phyloP scores from a whole-genome alignment of 768 basidiomycete species.

The Pulveroboletus sp. region DNA sequence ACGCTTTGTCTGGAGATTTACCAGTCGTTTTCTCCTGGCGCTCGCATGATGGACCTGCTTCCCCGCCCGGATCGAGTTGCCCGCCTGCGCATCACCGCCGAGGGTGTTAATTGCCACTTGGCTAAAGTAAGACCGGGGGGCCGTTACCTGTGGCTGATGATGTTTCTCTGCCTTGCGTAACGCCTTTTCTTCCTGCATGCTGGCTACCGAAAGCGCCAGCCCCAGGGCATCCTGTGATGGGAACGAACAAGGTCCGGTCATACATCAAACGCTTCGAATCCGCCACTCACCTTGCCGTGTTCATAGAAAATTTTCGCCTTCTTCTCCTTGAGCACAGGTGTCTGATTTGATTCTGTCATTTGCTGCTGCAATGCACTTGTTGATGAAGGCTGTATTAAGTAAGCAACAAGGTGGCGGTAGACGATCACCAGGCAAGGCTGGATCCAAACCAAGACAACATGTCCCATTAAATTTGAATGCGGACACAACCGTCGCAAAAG shows the following conservation, averaged over 20 bases:
- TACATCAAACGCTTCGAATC: slow-evolving; percentile 12
- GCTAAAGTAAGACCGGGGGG: slow-evolving; percentile 6
- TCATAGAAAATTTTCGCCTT: slow-evolving; percentile 29
- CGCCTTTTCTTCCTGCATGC: slow-evolving; percentile 43
- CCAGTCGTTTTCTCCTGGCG: slow-evolving; percentile 38
- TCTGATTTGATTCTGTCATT: slow-evolving; percentile 29
- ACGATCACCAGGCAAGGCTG: slow-evolving; percentile 22
- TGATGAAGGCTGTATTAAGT: slow-evolving; percentile 15
- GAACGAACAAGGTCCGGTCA: slow-evolving; percentile 18
- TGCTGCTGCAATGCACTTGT: slow-evolving; percentile 7
- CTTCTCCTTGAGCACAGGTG: slow-evolving; percentile 23
- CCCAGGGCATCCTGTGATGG: slow-evolving; percentile 42
- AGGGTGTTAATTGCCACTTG: slow-evolving; percentile 18
- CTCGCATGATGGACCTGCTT: slow-evolving; percentile 24
- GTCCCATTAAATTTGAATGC: slow-evolving; percentile 8
- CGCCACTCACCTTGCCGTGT: slow-evolving; percentile 30
- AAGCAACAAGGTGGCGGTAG: slow-evolving; percentile 10
- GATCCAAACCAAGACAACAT: slow-evolving; percentile 12
- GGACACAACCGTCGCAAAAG: slow-evolving; percentile 5
- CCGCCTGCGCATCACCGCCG: slow-evolving; percentile 20
- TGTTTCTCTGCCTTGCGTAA: slow-evolving; percentile 39
- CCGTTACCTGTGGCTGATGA: slow-evolving; percentile 38
- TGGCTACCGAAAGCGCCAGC: slow-evolving; percentile 48
- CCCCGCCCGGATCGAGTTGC: slow-evolving; percentile 27
- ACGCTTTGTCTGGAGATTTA: slow-evolving; percentile 25